A percentile compares a stretch with the other conserved stretches of the same genome.
phyloP scores from a whole-genome alignment of 441 rosid species.

The Populus hybrid region DNA sequence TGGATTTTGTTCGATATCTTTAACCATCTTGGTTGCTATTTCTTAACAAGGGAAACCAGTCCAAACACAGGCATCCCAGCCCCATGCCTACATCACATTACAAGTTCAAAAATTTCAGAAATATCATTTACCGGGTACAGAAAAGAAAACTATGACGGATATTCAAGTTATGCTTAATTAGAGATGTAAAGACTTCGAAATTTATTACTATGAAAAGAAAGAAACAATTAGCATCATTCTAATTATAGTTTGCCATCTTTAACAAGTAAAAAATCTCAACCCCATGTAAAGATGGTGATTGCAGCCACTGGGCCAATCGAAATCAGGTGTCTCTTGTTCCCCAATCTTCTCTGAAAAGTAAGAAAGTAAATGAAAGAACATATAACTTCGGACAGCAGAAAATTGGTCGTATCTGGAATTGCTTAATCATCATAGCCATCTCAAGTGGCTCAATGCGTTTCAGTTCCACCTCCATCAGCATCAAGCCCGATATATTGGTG shows the following conservation, averaged over 20 bases:
- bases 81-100: not conserved
- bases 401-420: not conserved
- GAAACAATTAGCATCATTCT: not conserved
- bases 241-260: not conserved
- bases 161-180: too few species aligned
- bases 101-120: not conserved
- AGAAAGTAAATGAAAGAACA: not conserved
- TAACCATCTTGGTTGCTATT: too few species aligned
- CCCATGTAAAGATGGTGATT: not conserved
- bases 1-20: not conserved
- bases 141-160: not conserved
- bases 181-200: not conserved
- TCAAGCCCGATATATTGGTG: too few species aligned
- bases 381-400: not conserved
- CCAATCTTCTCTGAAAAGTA: not conserved
- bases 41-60: too few species aligned
- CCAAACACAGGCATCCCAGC: too few species aligned
- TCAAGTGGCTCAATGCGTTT: not conserved
- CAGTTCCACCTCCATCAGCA: too few species aligned
- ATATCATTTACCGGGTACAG: not conserved
- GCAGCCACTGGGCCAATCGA: not conserved
- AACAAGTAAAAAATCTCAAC: not conserved
- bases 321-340: not conserved
- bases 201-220: not conserved
- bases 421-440: not conserved